Base-by-base conservation (phyloP, 208 protist genomes). In the Sergeia podlipaevii region DNA sequence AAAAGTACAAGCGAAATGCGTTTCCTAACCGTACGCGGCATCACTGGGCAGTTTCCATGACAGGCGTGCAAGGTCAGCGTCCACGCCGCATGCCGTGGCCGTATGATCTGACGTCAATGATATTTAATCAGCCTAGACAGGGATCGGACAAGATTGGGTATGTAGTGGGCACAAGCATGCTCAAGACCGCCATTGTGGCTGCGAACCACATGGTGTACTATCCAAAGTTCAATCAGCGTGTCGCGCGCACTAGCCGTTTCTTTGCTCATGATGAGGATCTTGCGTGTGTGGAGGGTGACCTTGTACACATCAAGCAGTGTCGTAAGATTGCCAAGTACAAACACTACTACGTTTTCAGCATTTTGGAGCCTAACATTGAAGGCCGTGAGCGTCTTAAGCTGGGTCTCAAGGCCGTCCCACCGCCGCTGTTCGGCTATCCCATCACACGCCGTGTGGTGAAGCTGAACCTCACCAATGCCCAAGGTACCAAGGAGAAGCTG, bases 321-420 rank as follows among this genome's bases (percentile, higher is more conserved):
- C 66, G 89, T 30, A 96, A 96, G 60, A 92, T 96, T 53, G 90
- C 82, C 5, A 96, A 96, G 63, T 96, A 96, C 70, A 96, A 96
- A 64, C 89, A 96, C 71, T 96, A 94, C 70, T 96, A 94, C 74
- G 84, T 96, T 18, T 96, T 96, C 66, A 93, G 85, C 57, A 94
- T 96, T 52, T 51, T 96, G 20, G 85, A 96, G 67, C 86, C 89
- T 37, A 96, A 96, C 41, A 74, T 96, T 63, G 89, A 96, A 60
- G 89, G 89, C 1, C 74, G 89, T 10, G 89, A 96, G 65, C 69
- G 89, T 17, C 79, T 96, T 20, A 96, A 96, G 56, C 71, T 96
- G 10, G 89, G 89, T 5, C 63, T 96, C 37, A 88, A 86, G 64
- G 84, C 85, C 3, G 86, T 94, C 20, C 89, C 89, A 8, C 86